Evolutionary conservation across 1,139 yeast species (phyloP), one percentile per base, ranked within the genome.

Genomic region (Lizanozyma gosingica): DNA sequence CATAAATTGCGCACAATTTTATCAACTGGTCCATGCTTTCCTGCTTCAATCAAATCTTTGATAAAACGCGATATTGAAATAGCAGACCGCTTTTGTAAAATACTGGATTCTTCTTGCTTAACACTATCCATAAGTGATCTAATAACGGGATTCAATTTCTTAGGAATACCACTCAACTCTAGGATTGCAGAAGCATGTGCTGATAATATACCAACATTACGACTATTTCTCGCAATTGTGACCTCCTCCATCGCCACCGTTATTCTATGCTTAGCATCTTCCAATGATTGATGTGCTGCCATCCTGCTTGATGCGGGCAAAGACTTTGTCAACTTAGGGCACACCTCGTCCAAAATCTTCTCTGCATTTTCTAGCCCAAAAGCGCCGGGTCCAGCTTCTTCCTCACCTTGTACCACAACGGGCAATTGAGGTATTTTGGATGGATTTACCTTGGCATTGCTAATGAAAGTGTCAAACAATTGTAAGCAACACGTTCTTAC

Each of bases 381-480:
- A 0, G 97, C 97, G 50, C 83, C 90, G 1, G 95, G 90, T 1
- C 97, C 97, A 3, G 97, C 95, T 47, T 86, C 95, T 1, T 80
- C 71, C 56, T 92, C 98, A 33, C 98, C 98, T 58, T 87, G 94
- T 3, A 90, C 96, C 15, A 90, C 80, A 4, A 87, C 80, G 0
- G 98, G 94, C 32, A 94, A 61, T 43, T 79, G 84, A 0, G 97
- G 97, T 14, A 88, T 62, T 56, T 84, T 86, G 35, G 77, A 71
- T n/a, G 80, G 76, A 2, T 94, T 69, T 15, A 88, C 60, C 58
- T 83, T 83, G 4, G 94, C 95, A 27, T 73, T 73, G 38, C 82
- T 88, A 32, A 80, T 74, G 58, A 90, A 87, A 2, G 84, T 80
- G 44, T 81, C 80, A 49, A 88, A 77, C 41, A 94, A 62, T 41